Evolutionary conservation across 352 stramenopile genomes (phyloP).

Genomic region (Globisporangium spiculum): DNA sequence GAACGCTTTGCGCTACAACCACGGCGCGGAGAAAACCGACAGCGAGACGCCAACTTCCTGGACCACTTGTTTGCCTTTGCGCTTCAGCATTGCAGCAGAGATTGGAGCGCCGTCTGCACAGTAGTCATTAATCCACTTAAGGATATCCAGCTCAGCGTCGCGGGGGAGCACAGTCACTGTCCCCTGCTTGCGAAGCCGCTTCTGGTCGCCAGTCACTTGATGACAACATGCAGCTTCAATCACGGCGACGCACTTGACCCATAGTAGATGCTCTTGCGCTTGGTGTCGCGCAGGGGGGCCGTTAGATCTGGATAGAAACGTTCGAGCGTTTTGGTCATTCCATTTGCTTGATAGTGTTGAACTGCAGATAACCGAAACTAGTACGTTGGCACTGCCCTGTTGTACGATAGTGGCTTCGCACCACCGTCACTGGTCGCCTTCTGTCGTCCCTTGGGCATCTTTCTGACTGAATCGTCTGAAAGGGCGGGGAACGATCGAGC

Average conservation of each 20-base stretch:
- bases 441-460: not conserved
- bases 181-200: not conserved
- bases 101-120: not conserved
- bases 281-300: not conserved
- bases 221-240: not conserved
- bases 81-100: not conserved
- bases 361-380: not conserved
- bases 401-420: not conserved
- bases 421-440: not conserved
- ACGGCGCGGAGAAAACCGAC: not conserved
- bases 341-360: not conserved
- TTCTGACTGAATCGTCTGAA: not conserved
- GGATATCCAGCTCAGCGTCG: not conserved
- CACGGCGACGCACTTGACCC: not conserved
- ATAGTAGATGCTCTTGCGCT: not conserved
- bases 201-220: not conserved
- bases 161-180: not conserved
- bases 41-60: not conserved
- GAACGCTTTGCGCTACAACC: not conserved
- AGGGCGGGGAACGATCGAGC: not conserved
- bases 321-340: not conserved
- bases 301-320: not conserved
- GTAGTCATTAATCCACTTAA: not conserved
- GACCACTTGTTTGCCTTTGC: not conserved
- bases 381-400: not conserved